phyloP scores from a whole-genome alignment of 2,329 filamentous ascomycete species.

The Aspergillus flavus region DNA sequence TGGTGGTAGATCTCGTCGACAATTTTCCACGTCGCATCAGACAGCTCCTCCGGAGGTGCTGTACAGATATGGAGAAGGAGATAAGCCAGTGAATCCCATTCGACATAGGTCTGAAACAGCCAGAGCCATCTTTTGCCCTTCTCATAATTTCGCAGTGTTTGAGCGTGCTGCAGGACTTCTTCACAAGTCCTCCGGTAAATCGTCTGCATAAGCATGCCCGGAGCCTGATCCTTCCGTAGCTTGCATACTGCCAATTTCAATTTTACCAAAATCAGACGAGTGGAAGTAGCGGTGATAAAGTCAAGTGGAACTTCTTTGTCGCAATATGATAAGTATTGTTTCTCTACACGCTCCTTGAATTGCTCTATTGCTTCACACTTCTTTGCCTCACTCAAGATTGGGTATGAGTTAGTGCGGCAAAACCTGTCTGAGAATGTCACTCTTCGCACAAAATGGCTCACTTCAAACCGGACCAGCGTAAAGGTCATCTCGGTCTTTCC shows the following conservation, averaged over 20 bases:
- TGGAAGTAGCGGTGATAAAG: slow-evolving; percentile 15
- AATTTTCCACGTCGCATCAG: slow-evolving; percentile 9
- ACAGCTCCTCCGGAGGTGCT: background rate
- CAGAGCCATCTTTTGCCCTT: slow-evolving; percentile 22
- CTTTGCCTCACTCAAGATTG: slow-evolving; percentile 9
- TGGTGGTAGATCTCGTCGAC: slow-evolving; percentile 17
- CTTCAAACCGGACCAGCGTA: slow-evolving; percentile 24
- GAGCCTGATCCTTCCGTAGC: slow-evolving; percentile 3
- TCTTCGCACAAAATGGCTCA: slow-evolving; percentile 22
- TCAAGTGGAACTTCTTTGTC: slow-evolving; percentile 19
- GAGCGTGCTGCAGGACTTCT: slow-evolving; percentile 21
- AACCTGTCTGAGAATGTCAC: slow-evolving; percentile 26
- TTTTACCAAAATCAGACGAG: slow-evolving; percentile 18
- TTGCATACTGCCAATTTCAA: slow-evolving; percentile 18
- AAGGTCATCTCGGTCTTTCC: slow-evolving; percentile 30
- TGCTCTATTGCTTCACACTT: slow-evolving; percentile 24
- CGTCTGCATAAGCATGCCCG: slow-evolving; percentile 1
- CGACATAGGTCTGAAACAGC: slow-evolving; percentile 24
- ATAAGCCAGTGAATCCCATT: slow-evolving; percentile 24
- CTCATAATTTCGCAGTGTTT: slow-evolving; percentile 16
- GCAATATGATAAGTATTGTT: slow-evolving; percentile 19
- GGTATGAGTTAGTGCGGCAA: slow-evolving; percentile 20
- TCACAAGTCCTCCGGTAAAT: slow-evolving; percentile 14
- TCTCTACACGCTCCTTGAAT: slow-evolving; percentile 16
- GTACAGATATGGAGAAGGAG: slow-evolving; percentile 18